Percentiles rank a stretch among this genome's conserved stretches.
Evolutionary conservation across 2,329 filamentous ascomycete genomes (phyloP).

Genomic region (Paraconiothyrium brasiliense): DNA sequence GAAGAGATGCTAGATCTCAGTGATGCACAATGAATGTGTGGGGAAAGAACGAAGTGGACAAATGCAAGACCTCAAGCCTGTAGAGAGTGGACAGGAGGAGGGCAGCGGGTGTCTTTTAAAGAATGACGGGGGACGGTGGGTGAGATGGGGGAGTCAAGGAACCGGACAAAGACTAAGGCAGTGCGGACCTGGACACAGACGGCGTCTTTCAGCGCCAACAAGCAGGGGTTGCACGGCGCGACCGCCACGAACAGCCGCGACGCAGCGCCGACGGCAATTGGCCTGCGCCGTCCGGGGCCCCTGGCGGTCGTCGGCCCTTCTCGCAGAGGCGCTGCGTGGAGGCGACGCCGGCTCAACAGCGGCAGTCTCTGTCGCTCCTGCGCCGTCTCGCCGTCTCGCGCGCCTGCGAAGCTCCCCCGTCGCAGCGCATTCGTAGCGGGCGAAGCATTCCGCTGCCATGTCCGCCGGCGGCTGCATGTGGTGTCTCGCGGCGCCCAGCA

Average conservation of each 20-base stretch:
- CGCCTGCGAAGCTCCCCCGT: neutral
- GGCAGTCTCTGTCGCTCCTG: neutral
- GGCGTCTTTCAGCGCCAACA: slow-evolving; percentile 18
- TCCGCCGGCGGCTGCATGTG: neutral
- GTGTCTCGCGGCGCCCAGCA: slow-evolving; percentile 2
- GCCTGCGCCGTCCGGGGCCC: neutral
- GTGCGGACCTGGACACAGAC: slow-evolving; percentile 24
- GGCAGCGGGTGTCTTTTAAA: slow-evolving; percentile 36
- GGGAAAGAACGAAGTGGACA: slow-evolving; percentile 39
- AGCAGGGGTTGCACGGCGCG: slow-evolving; percentile 10
- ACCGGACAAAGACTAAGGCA: slow-evolving; percentile 9
- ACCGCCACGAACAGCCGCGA: slow-evolving; percentile 9
- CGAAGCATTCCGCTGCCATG: slow-evolving; percentile 1
- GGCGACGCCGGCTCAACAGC: neutral
- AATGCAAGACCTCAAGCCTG: slow-evolving; percentile 51
- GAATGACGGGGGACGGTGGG: slow-evolving; percentile 24
- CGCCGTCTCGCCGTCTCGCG: neutral
- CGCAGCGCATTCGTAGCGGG: neutral
- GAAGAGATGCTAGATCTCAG: slow-evolving; percentile 47
- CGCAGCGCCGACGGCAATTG: slow-evolving; percentile 5
- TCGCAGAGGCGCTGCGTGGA: no score
- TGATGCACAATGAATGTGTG: slow-evolving; percentile 30
- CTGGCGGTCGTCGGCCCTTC: neutral
- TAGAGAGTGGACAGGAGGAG: slow-evolving; percentile 48
- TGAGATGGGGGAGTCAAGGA: slow-evolving; percentile 13